Evolutionary conservation across 2,329 filamentous ascomycete genomes (phyloP), one percentile per base, ranked within the genome.

Genomic region (Thyridium curvatum): DNA sequence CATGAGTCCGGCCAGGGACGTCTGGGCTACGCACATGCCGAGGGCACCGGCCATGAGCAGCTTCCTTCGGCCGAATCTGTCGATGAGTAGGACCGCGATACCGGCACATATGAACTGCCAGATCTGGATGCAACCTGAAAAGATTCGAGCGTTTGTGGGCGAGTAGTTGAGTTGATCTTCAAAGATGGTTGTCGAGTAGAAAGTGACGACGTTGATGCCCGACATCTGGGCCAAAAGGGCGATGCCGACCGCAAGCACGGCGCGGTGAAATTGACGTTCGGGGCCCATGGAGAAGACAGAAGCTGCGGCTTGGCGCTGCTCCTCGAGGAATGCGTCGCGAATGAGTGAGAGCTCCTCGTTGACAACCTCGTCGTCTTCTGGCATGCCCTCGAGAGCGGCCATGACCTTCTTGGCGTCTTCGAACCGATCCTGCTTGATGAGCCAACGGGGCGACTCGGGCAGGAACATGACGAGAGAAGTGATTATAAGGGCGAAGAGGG

Each of bases 51-150:
- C 4, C 32, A 34, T 34, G 18, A 75, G 60, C 14, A 65, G 67
- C 9, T 74, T 69, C 9, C 74, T 69, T 28, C 74, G 71, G 26
- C 74, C 71, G 21, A 75, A 48, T 30, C 51, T 56, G 40, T 75
- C 73, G 16, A 75, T 68, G 3, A 75, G 50, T 8, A 60, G 52
- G 14, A 72, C 70, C 21, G 73, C 73, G 12, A 68, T 40, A 21
- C 72, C 60, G 30, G 69, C 69, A 44, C 64, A 69, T 35, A 65
- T 47, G 50, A 74, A n/a, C n/a, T n/a, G 67, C 46, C 71, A 66
- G 49, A 71, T 51, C 30, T 60, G 55, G 4, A 45, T 45, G 33
- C 60, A 34, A 18, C 14, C 32, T 4, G 32, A 34, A 4, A 34
- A 14, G 16, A 18, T 12, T 4, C 32, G 13, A 4, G 32, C 53